Conservation (phyloP, 495 filamentous ascomycete species). For the Neurospora sp. region DNA sequence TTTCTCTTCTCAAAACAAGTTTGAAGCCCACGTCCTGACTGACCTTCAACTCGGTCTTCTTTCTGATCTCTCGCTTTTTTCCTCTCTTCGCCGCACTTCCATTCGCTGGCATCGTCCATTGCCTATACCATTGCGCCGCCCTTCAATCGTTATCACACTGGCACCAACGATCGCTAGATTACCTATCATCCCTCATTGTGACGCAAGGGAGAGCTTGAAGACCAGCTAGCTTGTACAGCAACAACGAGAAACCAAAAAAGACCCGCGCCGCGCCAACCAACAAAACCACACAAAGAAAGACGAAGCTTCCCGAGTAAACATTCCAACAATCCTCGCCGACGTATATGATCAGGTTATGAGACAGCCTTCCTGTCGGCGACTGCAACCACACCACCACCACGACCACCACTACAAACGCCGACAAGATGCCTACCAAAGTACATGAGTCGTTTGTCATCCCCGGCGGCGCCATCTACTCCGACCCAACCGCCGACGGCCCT, state of each 20-base stretch:
- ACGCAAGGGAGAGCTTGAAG: neutral
- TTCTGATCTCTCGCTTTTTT: neutral
- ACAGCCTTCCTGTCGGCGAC: constrained; percentile 1
- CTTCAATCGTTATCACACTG: neutral
- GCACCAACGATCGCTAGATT: neutral
- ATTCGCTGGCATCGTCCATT: neutral
- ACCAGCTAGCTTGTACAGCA: neutral
- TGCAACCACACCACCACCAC: neutral
- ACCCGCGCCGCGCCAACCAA: neutral
- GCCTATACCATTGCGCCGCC: neutral
- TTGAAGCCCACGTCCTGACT: neutral
- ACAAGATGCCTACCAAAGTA: constrained; percentile 34
- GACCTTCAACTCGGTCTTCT: neutral
- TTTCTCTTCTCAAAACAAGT: neutral
- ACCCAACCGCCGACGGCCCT: constrained; percentile 91
- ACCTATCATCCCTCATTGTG: neutral
- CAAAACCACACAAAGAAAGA: neutral
- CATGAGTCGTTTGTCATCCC: neutral
- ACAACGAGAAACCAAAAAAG: neutral
- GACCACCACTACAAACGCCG: neutral
- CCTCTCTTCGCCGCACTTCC: neutral
- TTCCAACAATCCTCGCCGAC: neutral
- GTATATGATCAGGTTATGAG: constrained; percentile 2
- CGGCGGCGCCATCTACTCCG: constrained; percentile 79
- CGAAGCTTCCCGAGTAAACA: constrained; percentile 16